These are phyloP conservation scores for Phytophthora lateralis DNA, from an alignment of 352 stramenopile species.

Conservation along the genomic window DNA sequence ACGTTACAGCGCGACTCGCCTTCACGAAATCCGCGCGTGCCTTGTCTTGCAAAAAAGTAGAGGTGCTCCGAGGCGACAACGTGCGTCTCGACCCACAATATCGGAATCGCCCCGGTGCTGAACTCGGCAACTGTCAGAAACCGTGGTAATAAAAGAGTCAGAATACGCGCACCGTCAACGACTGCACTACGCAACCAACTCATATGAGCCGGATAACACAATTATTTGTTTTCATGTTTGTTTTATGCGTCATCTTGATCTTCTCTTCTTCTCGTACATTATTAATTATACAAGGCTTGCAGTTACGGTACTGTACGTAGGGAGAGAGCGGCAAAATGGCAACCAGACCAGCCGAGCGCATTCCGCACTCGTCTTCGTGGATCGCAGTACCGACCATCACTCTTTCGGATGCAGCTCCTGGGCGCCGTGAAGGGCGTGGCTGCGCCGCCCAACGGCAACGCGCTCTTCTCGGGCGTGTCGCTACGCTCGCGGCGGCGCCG, in stretches of 20 bases:
- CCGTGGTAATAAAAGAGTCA: constrained; percentile 19
- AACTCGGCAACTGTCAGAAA: constrained; percentile 8
- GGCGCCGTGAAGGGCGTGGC: constrained; percentile 40
- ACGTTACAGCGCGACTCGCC: constrained; percentile 1
- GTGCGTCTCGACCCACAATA: background rate
- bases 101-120: constrained; percentile 12
- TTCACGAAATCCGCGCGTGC: background rate
- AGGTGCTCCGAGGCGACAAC: background rate
- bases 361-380: constrained; percentile 2
- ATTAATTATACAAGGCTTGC: background rate
- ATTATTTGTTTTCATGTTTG: background rate
- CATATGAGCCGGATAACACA: background rate
- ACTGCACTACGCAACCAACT: background rate
- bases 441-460: constrained; percentile 26
- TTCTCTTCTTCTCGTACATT: background rate
- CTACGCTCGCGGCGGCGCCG: constrained; percentile 25
- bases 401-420: constrained; percentile 33
- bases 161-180: background rate
- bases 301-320: background rate
- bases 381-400: constrained; percentile 9
- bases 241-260: no score
- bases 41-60: background rate
- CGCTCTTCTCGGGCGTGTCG: constrained; percentile 43
- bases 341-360: background rate
- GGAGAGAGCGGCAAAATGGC: constrained; percentile 8